These are phyloP conservation scores for Myxozyma melibiosi DNA, from an alignment of 805 yeast genomes.

Conservation along the genomic window DNA sequence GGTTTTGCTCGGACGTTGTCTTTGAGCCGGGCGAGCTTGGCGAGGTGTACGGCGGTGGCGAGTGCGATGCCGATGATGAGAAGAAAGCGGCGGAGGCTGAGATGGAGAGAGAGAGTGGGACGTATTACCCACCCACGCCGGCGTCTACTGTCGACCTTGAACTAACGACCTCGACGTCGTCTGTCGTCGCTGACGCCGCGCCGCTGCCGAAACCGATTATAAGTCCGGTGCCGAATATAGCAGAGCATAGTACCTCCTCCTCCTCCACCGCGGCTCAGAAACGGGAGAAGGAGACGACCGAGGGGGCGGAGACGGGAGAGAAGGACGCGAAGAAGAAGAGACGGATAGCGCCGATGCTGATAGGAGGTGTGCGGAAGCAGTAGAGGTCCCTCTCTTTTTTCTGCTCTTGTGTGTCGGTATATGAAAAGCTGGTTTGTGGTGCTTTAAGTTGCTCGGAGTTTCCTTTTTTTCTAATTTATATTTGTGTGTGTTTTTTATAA, in stretches of 20 bases:
- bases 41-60: conserved; percentile 36
- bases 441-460: too few relatives aligned
- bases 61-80: background rate
- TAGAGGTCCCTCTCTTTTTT: too few relatives aligned
- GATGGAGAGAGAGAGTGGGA: background rate
- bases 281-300: background rate
- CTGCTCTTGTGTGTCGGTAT: too few relatives aligned
- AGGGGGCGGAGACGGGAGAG: background rate
- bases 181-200: background rate
- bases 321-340: conserved; percentile 19
- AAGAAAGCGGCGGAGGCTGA: background rate
- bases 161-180: background rate
- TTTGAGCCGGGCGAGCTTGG: conserved; percentile 64
- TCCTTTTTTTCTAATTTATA: too few relatives aligned
- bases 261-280: background rate
- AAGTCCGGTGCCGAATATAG: conserved; percentile 21
- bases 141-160: conserved; percentile 18
- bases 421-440: too few relatives aligned
- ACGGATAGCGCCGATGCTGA: conserved; percentile 27
- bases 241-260: background rate
- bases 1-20: conserved; percentile 74
- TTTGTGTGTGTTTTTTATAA: too few relatives aligned
- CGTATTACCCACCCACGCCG: conserved; percentile 16
- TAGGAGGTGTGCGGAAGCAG: conserved; percentile 17
- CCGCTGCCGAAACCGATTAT: conserved; percentile 22